Percentiles rank a stretch among this genome's conserved stretches.
Evolutionary conservation across 305 asterid genomes (phyloP).

Genomic region (Plantago coronopus): DNA sequence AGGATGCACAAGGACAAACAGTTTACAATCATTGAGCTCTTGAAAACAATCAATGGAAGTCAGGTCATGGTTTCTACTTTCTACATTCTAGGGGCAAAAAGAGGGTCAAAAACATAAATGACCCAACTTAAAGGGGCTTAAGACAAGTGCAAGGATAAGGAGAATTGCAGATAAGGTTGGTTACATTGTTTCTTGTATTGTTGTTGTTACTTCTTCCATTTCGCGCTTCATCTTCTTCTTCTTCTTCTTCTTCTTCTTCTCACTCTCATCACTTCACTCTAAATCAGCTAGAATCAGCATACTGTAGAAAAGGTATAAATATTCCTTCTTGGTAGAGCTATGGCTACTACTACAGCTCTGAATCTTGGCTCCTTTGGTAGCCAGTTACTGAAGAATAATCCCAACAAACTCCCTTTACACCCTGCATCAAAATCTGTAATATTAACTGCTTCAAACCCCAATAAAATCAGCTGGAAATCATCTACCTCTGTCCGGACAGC

Average conservation of each 20-base stretch:
- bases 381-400: slow-evolving; percentile 28
- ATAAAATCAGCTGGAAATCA: slow-evolving; percentile 29
- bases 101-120: slow-evolving; percentile 17
- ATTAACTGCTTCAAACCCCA: slow-evolving; percentile 37
- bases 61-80: slow-evolving; percentile 1
- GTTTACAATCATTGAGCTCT: background rate
- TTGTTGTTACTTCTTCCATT: background rate
- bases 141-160: slow-evolving; percentile 36
- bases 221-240: slow-evolving; percentile 28
- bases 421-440: slow-evolving; percentile 32
- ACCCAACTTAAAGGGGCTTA: slow-evolving; percentile 18
- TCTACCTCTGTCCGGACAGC: slow-evolving; percentile 40
- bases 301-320: background rate
- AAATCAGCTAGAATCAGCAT: slow-evolving; percentile 10
- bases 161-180: slow-evolving; percentile 49
- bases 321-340: slow-evolving; percentile 27
- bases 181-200: slow-evolving; percentile 24
- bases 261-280: slow-evolving; percentile 18
- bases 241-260: slow-evolving; percentile 21
- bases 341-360: slow-evolving; percentile 63
- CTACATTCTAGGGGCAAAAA: background rate
- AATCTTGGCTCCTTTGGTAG: slow-evolving; percentile 53
- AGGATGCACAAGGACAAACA: too few relatives aligned
- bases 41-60: background rate
- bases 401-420: slow-evolving; percentile 41